phyloP scores from a whole-genome alignment of 768 basidiomycete species.

The Pleurotus djamor region DNA sequence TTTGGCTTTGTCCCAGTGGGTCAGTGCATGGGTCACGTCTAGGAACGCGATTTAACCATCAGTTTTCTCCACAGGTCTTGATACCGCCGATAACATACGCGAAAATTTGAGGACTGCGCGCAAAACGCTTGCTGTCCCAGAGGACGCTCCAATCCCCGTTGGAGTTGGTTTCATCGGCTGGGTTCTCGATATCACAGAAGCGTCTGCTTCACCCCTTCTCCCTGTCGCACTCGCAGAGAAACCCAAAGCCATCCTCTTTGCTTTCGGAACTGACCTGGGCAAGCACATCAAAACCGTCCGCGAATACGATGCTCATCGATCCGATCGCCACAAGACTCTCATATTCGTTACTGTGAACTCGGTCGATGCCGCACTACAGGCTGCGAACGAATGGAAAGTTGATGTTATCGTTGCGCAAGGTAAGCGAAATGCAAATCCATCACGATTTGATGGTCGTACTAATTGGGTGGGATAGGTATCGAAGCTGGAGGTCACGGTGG shows the following conservation, averaged over 20 bases:
- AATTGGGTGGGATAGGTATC: conserved; percentile 26
- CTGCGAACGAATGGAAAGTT: conserved; percentile 40
- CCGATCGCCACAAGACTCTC: conserved; percentile 19
- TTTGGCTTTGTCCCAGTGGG: conserved; percentile 56
- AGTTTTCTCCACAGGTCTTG: conserved; percentile 30
- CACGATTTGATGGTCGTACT: neutral
- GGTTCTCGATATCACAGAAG: conserved; percentile 43
- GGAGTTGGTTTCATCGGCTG: conserved; percentile 60
- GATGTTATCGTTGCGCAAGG: conserved; percentile 59
- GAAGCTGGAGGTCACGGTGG: conserved; percentile 51
- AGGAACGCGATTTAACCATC: neutral
- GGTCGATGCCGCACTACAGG: conserved; percentile 40
- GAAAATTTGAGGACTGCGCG: conserved; percentile 27
- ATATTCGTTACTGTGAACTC: conserved; percentile 46
- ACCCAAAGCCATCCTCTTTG: conserved; percentile 50
- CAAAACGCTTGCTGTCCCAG: conserved; percentile 20
- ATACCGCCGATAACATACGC: conserved; percentile 24
- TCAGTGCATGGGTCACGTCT: conserved; percentile 20
- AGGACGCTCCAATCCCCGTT: conserved; percentile 37
- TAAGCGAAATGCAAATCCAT: conserved; percentile 12
- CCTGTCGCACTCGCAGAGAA: conserved; percentile 34
- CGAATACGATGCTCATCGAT: conserved; percentile 25
- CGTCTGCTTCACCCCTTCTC: conserved; percentile 28
- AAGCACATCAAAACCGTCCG: conserved; percentile 44
- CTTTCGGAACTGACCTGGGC: conserved; percentile 41